Conservation (phyloP, 305 asterid genomes). For the Fraxinus albicans region DNA sequence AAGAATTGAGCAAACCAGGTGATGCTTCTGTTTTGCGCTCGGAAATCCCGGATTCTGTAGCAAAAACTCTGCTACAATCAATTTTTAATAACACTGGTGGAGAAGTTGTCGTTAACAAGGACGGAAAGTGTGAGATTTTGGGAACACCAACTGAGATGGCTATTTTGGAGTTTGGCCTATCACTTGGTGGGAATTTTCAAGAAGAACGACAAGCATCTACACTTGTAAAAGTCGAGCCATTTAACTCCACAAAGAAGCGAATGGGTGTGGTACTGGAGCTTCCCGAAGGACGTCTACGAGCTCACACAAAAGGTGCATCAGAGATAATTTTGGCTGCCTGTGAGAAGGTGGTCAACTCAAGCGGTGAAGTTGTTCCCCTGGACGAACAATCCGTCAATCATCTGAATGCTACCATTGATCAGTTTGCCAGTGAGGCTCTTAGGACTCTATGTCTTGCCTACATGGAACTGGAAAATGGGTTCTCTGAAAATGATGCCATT, state of each 20-base stretch:
- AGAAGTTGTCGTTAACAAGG: constrained; percentile 65
- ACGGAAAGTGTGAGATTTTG: constrained; percentile 57
- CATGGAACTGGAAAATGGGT: constrained; percentile 62
- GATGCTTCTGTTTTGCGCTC: constrained; percentile 39
- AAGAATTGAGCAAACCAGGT: constrained; percentile 36
- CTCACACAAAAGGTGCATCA: constrained; percentile 86
- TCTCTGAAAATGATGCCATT: constrained; percentile 52
- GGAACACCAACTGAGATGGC: constrained; percentile 98
- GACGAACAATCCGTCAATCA: constrained; percentile 43
- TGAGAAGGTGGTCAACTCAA: constrained; percentile 59
- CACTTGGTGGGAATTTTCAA: constrained; percentile 72
- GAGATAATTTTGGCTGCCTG: constrained; percentile 84
- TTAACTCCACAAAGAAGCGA: constrained; percentile 81
- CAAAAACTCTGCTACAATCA: constrained; percentile 57
- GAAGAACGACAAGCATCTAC: constrained; percentile 46
- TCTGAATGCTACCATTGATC: constrained; percentile 53
- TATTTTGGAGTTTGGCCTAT: constrained; percentile 68
- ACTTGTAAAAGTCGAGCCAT: constrained; percentile 73
- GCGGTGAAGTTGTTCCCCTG: constrained; percentile 61
- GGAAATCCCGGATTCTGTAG: constrained; percentile 46
- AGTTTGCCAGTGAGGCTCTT: constrained; percentile 80
- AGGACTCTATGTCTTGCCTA: constrained; percentile 89
- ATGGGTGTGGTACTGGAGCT: constrained; percentile 85
- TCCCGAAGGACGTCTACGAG: constrained; percentile 63
- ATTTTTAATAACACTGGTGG: constrained; percentile 86